These are phyloP conservation scores for Gaeumannomyces tritici DNA, from an alignment of 2,329 filamentous ascomycete genomes.

Conservation along the genomic window DNA sequence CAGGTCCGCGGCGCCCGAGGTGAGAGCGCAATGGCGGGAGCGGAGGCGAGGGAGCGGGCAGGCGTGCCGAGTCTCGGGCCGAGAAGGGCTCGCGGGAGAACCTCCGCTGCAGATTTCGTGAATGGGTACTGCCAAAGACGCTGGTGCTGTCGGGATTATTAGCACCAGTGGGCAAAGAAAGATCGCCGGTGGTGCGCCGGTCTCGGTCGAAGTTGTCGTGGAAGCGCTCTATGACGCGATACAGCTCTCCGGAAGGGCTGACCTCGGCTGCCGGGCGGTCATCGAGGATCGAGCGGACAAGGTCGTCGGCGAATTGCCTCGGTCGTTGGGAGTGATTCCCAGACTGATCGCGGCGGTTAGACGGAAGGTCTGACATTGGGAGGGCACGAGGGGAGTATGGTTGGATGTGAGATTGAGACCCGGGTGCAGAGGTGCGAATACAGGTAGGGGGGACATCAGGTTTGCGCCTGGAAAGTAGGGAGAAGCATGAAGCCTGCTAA, in stretches of 20 bases:
- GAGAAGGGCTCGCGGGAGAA: constrained; percentile 22
- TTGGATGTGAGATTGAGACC: not conserved
- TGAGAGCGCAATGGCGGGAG: constrained; percentile 23
- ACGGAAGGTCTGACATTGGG: not conserved
- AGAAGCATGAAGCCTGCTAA: not conserved
- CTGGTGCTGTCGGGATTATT: not conserved
- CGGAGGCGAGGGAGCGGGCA: constrained; percentile 15
- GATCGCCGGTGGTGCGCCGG: constrained; percentile 1
- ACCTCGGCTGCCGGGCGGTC: constrained; percentile 24
- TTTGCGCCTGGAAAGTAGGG: not conserved
- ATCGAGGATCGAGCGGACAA: constrained; percentile 28
- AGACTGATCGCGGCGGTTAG: constrained; percentile 14
- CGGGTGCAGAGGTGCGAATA: not conserved
- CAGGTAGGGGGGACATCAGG: not conserved
- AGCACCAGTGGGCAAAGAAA: not conserved
- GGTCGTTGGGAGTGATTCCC: constrained; percentile 15
- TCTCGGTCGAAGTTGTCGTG: constrained; percentile 14
- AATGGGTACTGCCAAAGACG: constrained; percentile 13
- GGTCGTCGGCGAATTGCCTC: constrained; percentile 18
- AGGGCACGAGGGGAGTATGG: not conserved
- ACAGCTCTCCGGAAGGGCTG: constrained; percentile 32
- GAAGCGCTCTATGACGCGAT: constrained; percentile 30
- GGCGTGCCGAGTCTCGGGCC: constrained; percentile 14
- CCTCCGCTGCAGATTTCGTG: constrained; percentile 23
- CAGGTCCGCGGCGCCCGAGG: constrained; percentile 12